These are phyloP conservation scores for Acanthamoeba polyphaga DNA, from an alignment of 208 protist species.

Conservation along the genomic window DNA sequence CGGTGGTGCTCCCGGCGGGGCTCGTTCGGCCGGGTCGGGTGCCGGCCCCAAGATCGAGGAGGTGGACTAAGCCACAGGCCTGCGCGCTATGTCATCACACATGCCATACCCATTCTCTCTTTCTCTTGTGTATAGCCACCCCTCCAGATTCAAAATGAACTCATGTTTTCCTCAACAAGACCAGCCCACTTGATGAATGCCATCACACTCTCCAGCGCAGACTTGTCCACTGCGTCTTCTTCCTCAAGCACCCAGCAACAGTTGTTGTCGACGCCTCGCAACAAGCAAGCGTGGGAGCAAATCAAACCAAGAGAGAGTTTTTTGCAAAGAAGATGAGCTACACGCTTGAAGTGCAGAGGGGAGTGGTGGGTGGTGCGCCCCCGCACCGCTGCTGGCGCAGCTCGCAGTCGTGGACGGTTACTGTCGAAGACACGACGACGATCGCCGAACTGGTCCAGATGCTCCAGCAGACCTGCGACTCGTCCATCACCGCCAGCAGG, in stretches of 20 bases:
- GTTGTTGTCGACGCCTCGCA: too few species aligned
- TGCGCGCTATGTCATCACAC: too few species aligned
- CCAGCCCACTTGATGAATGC: too few species aligned
- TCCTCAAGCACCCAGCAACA: too few species aligned
- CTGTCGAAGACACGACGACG: not conserved
- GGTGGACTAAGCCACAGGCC: conserved; percentile 89
- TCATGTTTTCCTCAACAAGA: too few species aligned
- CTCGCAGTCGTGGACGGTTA: not conserved
- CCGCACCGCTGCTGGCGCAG: not conserved
- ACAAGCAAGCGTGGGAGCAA: too few species aligned
- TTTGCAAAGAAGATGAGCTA: not conserved
- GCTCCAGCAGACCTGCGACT: not conserved
- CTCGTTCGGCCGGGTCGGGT: conserved; percentile 44
- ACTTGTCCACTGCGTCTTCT: too few species aligned
- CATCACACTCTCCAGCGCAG: too few species aligned
- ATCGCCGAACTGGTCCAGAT: not conserved
- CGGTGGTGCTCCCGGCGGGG: conserved; percentile 64
- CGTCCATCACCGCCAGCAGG: not conserved
- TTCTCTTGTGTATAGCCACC: too few species aligned
- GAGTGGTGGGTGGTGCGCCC: not conserved
- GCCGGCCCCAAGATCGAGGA: conserved; percentile 90
- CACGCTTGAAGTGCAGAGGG: not conserved
- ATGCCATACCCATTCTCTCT: not conserved
- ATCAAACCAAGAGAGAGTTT: too few species aligned
- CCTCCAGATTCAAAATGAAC: too few species aligned